Evolutionary conservation across 179 eudicot genomes (phyloP).

Genomic region (Nepenthes alata): DNA sequence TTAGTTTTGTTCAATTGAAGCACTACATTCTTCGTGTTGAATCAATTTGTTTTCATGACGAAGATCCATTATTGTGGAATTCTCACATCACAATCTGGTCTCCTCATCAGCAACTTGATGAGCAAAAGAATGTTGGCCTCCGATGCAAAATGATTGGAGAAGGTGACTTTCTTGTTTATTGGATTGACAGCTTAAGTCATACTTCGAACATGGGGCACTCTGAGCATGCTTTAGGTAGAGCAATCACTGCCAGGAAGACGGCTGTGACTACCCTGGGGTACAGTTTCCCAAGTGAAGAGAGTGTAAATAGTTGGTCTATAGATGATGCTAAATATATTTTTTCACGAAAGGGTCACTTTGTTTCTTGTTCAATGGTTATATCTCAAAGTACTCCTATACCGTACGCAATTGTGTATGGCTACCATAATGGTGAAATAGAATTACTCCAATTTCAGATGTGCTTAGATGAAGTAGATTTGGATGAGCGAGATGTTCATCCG

Average conservation of each 20-base stretch:
- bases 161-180: constrained; percentile 42
- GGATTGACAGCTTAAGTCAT: constrained; percentile 23
- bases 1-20: constrained; percentile 39
- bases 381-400: constrained; percentile 51
- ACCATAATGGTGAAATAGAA: constrained; percentile 71
- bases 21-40: constrained; percentile 49
- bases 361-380: constrained; percentile 82
- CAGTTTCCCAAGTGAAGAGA: constrained; percentile 8
- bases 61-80: constrained; percentile 62
- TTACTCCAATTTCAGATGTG: constrained; percentile 40
- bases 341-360: constrained; percentile 25
- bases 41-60: constrained; percentile 42
- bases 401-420: constrained; percentile 79
- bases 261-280: constrained; percentile 6
- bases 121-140: constrained; percentile 12
- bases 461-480: constrained; percentile 22
- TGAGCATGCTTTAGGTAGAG: constrained; percentile 8
- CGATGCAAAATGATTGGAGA: constrained; percentile 44
- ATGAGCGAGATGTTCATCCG: constrained; percentile 13
- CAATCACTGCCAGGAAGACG: constrained; percentile 5
- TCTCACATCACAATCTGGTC: constrained; percentile 74
- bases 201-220: constrained; percentile 12
- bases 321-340: constrained; percentile 17
- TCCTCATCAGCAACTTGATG: constrained; percentile 23
- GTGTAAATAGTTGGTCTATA: constrained; percentile 8